Evolutionary conservation across 208 protist genomes (phyloP), one percentile per base, ranked within the genome.

Genomic region (Trypanosoma cruzi): DNA sequence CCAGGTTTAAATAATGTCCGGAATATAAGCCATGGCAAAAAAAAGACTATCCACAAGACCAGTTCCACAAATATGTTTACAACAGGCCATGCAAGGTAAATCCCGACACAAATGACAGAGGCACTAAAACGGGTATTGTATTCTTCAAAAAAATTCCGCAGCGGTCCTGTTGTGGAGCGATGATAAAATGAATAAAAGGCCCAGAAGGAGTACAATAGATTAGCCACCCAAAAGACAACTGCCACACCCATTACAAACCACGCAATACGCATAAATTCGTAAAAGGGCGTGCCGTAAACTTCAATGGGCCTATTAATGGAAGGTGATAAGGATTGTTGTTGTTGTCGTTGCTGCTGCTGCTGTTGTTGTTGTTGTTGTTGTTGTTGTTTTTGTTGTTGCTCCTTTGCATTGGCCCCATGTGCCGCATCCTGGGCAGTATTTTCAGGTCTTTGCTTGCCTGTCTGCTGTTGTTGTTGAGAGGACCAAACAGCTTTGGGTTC

Each of bases 41-140:
- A 56, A 26, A 81, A 65, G 13, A 89, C 62, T 13, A 95, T 28
- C 77, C 74, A 88, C 16, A 93, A 28, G 14, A 79, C 74, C 20
- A 90, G 55, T 54, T 95, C 85, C 7, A 93, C 56, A 49, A 86
- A 64, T 46, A 92, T 79, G 57, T 73, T 82, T 74, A 58, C 84
- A 40, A 95, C 42, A 14, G 90, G 90, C 88, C 90, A 95, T 24
- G 82, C 82, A 57, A 95, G 87, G 60, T 86, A 92, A 53, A 93
- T 69, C 22, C 80, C 83, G 1, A 92, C 84, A 49, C 81, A 71
- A 26, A 92, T 70, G 22, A 93, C 76, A 7, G 71, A 81, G 2
- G 54, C 60, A 20, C 42, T 79, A 77, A 90, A 88, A 65, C 84
- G 88, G 7, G 13, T 24, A 46, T 69, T 26, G 71, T 89, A 95